These are phyloP conservation scores for Ceratobasidium sp. DNA, from an alignment of 1,284 basidiomycete genomes.

Conservation along the genomic window DNA sequence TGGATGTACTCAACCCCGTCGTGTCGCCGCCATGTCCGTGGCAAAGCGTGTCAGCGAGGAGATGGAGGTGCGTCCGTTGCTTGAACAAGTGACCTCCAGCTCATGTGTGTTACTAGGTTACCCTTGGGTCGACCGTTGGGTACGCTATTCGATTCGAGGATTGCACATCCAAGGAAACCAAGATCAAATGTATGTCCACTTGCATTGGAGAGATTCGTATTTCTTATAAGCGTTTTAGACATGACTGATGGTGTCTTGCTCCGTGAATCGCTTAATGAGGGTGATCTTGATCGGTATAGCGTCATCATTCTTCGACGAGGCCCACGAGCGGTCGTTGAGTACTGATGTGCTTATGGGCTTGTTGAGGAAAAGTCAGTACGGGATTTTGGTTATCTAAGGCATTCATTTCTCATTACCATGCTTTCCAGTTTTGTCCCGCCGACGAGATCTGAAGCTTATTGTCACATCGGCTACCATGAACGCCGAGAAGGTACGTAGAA, in stretches of 20 bases:
- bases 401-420: neutral
- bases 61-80: slow-evolving; percentile 55
- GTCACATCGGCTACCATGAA: slow-evolving; percentile 99
- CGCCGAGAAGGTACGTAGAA: slow-evolving; percentile 79
- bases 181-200: slow-evolving; percentile 82
- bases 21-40: slow-evolving; percentile 98
- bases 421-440: slow-evolving; percentile 78
- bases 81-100: neutral
- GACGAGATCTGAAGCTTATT: slow-evolving; percentile 93
- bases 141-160: slow-evolving; percentile 99
- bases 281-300: slow-evolving; percentile 92
- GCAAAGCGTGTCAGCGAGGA: slow-evolving; percentile 99
- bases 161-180: slow-evolving; percentile 89
- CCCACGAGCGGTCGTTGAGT: slow-evolving; percentile 93
- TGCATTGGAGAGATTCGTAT: neutral
- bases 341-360: slow-evolving; percentile 98
- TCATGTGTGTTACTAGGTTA: slow-evolving; percentile 59
- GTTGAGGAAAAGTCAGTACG: slow-evolving; percentile 80
- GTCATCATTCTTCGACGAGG: slow-evolving; percentile 97
- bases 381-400: slow-evolving; percentile 1
- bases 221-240: slow-evolving; percentile 56
- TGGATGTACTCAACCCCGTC: slow-evolving; percentile 95
- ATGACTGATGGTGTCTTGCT: slow-evolving; percentile 99
- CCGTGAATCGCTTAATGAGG: slow-evolving; percentile 94
- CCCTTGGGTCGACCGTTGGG: slow-evolving; percentile 87